phyloP scores from a whole-genome alignment of 2,329 filamentous ascomycete genomes.

The Sporothrix globosa region DNA sequence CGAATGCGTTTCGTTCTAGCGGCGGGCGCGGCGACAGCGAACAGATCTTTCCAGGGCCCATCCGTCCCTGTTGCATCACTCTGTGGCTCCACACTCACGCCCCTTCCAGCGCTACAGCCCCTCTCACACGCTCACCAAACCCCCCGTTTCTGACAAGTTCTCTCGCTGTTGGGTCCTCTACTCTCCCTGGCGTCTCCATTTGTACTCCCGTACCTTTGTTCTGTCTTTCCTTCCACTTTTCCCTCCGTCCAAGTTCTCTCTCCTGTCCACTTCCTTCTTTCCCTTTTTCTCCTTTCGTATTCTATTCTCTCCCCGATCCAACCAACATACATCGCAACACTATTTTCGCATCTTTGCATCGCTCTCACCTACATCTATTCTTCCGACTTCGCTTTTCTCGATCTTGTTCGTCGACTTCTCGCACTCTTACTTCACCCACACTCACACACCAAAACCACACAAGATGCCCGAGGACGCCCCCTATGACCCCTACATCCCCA shows the following conservation, averaged over 20 bases:
- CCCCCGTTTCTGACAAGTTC: constrained; percentile 9
- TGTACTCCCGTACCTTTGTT: not conserved
- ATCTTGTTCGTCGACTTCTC: not conserved
- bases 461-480: constrained; percentile 64
- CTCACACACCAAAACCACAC: constrained; percentile 33
- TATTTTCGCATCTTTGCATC: constrained; percentile 18
- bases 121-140: constrained; percentile 2
- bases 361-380: not conserved
- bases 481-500: constrained; percentile 89
- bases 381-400: not conserved
- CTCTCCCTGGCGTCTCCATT: constrained; percentile 21
- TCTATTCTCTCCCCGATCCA: constrained; percentile 8
- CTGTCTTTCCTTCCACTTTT: constrained; percentile 19
- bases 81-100: not conserved
- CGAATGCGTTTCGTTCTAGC: not conserved
- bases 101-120: constrained; percentile 28
- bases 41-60: not conserved
- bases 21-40: constrained; percentile 12
- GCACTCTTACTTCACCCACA: not conserved
- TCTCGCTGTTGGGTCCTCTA: constrained; percentile 8
- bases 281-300: not conserved
- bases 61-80: constrained; percentile 1
- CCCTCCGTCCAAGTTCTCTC: not conserved
- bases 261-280: not conserved
- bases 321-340: constrained; percentile 11